Evolutionary conservation across 1,284 basidiomycete genomes (phyloP), one percentile per base, ranked within the genome.

Genomic region (Termitomyces sp.): DNA sequence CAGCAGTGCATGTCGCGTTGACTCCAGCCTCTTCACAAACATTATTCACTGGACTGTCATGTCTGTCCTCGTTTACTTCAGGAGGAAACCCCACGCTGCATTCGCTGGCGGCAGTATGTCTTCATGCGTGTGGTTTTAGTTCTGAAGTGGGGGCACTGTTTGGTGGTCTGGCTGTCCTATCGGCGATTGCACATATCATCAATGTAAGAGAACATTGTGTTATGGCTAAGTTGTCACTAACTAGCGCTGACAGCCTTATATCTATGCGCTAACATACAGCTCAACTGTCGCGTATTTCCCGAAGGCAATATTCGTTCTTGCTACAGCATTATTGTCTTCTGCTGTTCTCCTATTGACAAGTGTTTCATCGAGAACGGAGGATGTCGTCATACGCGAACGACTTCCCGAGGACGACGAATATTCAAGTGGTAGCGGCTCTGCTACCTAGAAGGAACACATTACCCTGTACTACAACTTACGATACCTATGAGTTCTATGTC

Each of bases 71-170:
- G 5, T 74, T 77, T 58, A 77, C 74, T 26, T 76, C 71, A 24
- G 78, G 77, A n/a, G 76, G 74, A 2, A 78, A 77, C 48, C 78
- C 77, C 1, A 70, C 77, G 1, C 61, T 79, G 33, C 77, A 80
- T 61, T 78, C 77, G 0, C 68, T 80, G 1, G 76, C 72, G 4
- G 78, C 76, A 2, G 72, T 78, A 8, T 77, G 73, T 57, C 64
- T 79, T 4, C 76, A 77, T 59, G 75, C 76, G 1, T 73, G 70
- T 63, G 76, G 76, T 8, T 68, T 66, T 51, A 70, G 73, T 31
- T 68, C 70, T 15, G 76, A 79, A 55, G 70, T 75, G 3, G 79
- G 79, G 2, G 67, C 76, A 2, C 62, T 81, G 46, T 81, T 81
- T 59, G 79, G 79, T 8, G 79, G 77, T 4, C 68, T 80, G 61